These are phyloP conservation scores for Rickenella mellea DNA, from an alignment of 768 basidiomycete genomes.

Conservation along the genomic window DNA sequence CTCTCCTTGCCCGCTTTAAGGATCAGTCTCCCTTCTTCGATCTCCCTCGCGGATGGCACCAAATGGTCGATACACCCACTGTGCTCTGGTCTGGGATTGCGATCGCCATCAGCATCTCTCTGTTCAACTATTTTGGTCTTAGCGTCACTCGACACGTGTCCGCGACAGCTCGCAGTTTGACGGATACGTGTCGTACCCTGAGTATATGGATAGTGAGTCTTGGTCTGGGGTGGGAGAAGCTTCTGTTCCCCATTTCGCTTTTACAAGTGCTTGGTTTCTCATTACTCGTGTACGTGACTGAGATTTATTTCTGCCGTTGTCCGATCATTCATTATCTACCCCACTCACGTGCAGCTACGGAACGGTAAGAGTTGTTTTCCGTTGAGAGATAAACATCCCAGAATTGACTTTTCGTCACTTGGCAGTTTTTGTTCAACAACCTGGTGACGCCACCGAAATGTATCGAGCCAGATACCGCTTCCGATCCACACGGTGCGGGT, in stretches of 20 bases:
- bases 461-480: constrained; percentile 20
- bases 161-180: constrained; percentile 84
- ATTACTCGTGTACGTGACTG: constrained; percentile 69
- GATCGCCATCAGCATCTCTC: constrained; percentile 66
- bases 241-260: constrained; percentile 73
- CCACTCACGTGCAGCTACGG: constrained; percentile 51
- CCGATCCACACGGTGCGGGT: constrained; percentile 5
- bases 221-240: constrained; percentile 81
- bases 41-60: constrained; percentile 79
- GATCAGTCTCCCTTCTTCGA: constrained; percentile 55
- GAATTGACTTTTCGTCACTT: constrained; percentile 3
- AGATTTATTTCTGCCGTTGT: constrained; percentile 3
- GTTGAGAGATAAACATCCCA: too few relatives aligned
- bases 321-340: constrained; percentile 5
- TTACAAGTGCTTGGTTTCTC: constrained; percentile 80
- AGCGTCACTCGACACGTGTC: constrained; percentile 90
- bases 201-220: constrained; percentile 94
- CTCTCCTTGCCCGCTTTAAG: constrained; percentile 63
- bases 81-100: constrained; percentile 62
- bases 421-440: constrained; percentile 84
- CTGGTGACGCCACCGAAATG: constrained; percentile 63
- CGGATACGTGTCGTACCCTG: constrained; percentile 92
- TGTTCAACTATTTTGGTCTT: constrained; percentile 86
- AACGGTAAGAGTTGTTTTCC: too few relatives aligned
- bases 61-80: constrained; percentile 70